These are phyloP conservation scores for Trichosanthes truncata DNA, from an alignment of 306 rosid species.

Conservation along the genomic window DNA sequence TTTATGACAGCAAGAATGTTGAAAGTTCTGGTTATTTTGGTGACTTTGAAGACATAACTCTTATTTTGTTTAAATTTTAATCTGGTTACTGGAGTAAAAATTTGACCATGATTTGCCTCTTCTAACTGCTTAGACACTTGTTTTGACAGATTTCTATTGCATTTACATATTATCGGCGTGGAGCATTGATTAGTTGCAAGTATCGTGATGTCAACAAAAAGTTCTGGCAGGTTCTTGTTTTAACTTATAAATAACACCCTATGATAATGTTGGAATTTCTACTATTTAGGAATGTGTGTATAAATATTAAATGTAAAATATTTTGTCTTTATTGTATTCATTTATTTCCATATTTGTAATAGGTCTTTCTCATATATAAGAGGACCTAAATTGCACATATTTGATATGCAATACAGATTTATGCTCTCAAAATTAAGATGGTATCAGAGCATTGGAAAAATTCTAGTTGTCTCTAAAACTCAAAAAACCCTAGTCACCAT, in stretches of 20 bases:
- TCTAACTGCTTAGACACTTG: constrained; percentile 22
- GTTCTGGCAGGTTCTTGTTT: constrained; percentile 78
- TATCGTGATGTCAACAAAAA: constrained; percentile 69
- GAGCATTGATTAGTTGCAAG: constrained; percentile 73
- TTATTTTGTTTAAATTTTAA: background rate
- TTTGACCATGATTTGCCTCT: background rate
- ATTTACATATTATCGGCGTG: constrained; percentile 56
- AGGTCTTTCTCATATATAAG: no score
- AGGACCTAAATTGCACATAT: no score
- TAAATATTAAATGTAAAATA: no score
- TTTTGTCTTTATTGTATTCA: no score
- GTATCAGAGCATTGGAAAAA: no score
- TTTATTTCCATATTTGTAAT: no score
- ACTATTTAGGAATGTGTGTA: no score
- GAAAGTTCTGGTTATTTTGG: background rate
- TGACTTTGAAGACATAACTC: background rate
- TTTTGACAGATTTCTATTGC: constrained; percentile 60
- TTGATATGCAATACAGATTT: no score
- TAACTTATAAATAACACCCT: background rate
- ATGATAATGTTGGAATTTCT: background rate
- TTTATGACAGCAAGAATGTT: background rate
- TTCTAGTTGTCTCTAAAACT: no score
- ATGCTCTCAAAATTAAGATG: no score
- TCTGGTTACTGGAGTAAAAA: background rate
- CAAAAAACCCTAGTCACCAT: no score